Percentiles rank a stretch among this genome's conserved stretches.
These are phyloP conservation scores for Aspergillus sclerotioniger DNA, from an alignment of 495 filamentous ascomycete genomes.

Conservation along the genomic window DNA sequence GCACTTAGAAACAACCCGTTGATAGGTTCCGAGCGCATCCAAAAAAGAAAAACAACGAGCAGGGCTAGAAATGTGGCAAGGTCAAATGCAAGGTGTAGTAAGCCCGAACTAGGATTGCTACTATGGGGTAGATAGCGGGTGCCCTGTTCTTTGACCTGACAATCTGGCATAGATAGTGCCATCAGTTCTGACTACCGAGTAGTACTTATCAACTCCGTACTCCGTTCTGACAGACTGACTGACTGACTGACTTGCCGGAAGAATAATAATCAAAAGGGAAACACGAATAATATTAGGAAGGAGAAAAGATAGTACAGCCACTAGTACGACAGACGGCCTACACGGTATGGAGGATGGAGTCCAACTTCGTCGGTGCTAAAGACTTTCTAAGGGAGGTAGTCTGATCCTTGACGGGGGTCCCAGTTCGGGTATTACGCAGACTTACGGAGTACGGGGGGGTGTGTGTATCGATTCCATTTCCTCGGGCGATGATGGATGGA, in stretches of 20 bases:
- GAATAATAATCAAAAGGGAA: conserved; percentile 13
- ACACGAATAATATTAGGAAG: conserved; percentile 26
- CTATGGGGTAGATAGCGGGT: conserved; percentile 9
- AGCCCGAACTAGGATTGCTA: conserved; percentile 1
- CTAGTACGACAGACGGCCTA: conserved; percentile 16
- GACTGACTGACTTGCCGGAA: conserved; percentile 9
- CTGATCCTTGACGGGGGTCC: not conserved
- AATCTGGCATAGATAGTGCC: too few relatives aligned
- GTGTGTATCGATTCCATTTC: not conserved
- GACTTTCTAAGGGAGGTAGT: not conserved
- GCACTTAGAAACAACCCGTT: not conserved
- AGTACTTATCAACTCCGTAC: too few relatives aligned
- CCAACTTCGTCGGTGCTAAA: not conserved
- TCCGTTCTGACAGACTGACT: not conserved
- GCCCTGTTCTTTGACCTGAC: not conserved
- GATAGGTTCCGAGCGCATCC: not conserved
- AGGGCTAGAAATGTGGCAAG: conserved; percentile 6
- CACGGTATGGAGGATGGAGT: conserved; percentile 9
- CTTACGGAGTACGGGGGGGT: too few relatives aligned
- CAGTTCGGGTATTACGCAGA: not conserved
- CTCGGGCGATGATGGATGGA: not conserved
- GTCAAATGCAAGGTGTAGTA: not conserved
- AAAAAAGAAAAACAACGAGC: not conserved
- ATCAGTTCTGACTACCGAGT: too few relatives aligned
- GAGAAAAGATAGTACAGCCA: conserved; percentile 21